Conservation (phyloP, 164 flowering plant genomes). For the Amborella trichopoda region DNA sequence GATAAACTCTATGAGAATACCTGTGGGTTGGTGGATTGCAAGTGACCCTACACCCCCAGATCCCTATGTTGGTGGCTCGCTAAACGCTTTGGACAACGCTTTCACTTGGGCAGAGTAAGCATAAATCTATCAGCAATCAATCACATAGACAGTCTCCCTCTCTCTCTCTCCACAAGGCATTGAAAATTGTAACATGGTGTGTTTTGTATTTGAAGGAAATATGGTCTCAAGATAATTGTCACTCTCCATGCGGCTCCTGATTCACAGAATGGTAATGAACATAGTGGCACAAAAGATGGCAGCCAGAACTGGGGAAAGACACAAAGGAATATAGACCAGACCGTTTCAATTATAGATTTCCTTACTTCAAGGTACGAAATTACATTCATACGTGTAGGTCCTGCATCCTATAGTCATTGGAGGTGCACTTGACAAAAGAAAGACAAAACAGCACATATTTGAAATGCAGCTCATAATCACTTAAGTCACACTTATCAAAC, state of each 20-base stretch:
- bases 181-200: not conserved
- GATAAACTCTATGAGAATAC: conserved; percentile 39
- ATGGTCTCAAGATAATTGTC: conserved; percentile 30
- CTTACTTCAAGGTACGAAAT: conserved; percentile 49
- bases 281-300: conserved; percentile 54
- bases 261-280: conserved; percentile 59
- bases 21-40: conserved; percentile 67
- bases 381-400: too few relatives aligned
- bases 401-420: too few relatives aligned
- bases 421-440: too few relatives aligned
- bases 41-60: conserved; percentile 35
- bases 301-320: conserved; percentile 46
- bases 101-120: conserved; percentile 47
- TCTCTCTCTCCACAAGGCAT: not conserved
- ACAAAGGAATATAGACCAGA: conserved; percentile 36
- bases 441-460: too few relatives aligned
- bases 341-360: conserved; percentile 54
- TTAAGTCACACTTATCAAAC: too few relatives aligned
- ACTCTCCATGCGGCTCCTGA: conserved; percentile 68
- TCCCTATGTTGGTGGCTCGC: conserved; percentile 46
- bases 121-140: not conserved
- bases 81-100: conserved; percentile 36
- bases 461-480: too few relatives aligned
- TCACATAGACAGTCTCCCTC: not conserved
- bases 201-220: conserved; percentile 13